Evolutionary conservation across 139 green algal genomes (phyloP).

Genomic region (Volvox reticuliferus): DNA sequence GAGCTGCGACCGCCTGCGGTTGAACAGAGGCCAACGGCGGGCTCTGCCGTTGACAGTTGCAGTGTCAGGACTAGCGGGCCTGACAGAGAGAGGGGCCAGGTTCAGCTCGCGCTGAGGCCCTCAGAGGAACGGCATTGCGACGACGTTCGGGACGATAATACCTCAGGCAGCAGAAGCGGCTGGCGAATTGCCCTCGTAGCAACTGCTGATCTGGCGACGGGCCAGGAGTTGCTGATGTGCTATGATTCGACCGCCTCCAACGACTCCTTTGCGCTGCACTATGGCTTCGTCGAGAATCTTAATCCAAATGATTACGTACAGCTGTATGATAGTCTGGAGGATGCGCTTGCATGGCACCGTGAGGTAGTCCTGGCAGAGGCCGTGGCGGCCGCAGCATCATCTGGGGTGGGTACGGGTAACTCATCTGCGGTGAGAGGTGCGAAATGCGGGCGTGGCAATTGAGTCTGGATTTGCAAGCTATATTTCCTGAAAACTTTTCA

Average conservation of each 20-base stretch:
- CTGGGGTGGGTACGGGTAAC: too few relatives aligned
- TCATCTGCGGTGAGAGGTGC: too few relatives aligned
- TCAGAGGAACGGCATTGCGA: background rate
- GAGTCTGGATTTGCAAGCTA: too few relatives aligned
- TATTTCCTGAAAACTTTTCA: too few relatives aligned
- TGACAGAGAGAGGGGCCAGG: background rate
- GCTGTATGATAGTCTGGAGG: constrained; percentile 73
- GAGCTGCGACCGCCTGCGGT: constrained; percentile 8
- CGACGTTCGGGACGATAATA: too few relatives aligned
- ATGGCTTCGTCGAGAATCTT: constrained; percentile 82
- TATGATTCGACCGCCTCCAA: constrained; percentile 15
- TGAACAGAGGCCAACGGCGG: background rate
- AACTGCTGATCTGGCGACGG: background rate
- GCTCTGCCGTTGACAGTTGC: background rate
- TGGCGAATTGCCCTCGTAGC: constrained; percentile 16
- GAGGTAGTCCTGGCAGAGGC: background rate
- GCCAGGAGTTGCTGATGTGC: constrained; percentile 23
- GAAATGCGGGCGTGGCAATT: too few relatives aligned
- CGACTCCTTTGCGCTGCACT: constrained; percentile 65
- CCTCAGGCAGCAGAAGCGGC: background rate
- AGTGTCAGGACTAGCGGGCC: background rate
- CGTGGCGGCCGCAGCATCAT: too few relatives aligned
- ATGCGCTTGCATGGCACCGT: constrained; percentile 70
- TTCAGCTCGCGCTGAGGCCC: background rate
- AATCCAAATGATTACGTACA: constrained; percentile 82